These are phyloP conservation scores for Maudiozyma humilis DNA, from an alignment of 1,139 yeast species.

Conservation along the genomic window DNA sequence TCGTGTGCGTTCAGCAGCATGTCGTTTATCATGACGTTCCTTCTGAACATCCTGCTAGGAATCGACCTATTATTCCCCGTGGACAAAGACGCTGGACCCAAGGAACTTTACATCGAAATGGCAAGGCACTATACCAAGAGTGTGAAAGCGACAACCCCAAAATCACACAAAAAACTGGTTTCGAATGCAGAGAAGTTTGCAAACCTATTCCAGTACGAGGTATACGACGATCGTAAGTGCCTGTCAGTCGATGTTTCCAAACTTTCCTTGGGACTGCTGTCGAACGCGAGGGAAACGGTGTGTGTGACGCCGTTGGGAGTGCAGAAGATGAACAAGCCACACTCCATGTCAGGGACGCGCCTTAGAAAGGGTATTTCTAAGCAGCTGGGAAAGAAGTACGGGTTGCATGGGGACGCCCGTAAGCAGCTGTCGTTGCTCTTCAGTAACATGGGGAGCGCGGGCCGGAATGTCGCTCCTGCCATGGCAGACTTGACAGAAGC, in stretches of 20 bases:
- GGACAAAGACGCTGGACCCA: neutral
- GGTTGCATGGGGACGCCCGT: neutral
- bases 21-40: neutral
- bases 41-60: neutral
- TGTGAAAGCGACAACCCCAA: neutral
- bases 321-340: neutral
- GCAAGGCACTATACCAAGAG: neutral
- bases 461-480: neutral
- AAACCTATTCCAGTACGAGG: neutral
- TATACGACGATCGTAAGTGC: neutral
- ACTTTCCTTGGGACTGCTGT: neutral
- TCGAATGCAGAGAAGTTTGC: neutral
- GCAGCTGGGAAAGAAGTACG: neutral
- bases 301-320: neutral
- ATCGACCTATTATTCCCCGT: neutral
- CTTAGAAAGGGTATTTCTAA: neutral
- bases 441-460: neutral
- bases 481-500: neutral
- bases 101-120: neutral
- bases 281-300: neutral
- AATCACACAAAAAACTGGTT: neutral
- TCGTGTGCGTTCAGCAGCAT: neutral
- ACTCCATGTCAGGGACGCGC: neutral
- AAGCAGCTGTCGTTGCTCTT: neutral
- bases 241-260: neutral